Evolutionary conservation across 257 asterid genomes (phyloP).

Genomic region (Oldenlandia corymbosa): DNA sequence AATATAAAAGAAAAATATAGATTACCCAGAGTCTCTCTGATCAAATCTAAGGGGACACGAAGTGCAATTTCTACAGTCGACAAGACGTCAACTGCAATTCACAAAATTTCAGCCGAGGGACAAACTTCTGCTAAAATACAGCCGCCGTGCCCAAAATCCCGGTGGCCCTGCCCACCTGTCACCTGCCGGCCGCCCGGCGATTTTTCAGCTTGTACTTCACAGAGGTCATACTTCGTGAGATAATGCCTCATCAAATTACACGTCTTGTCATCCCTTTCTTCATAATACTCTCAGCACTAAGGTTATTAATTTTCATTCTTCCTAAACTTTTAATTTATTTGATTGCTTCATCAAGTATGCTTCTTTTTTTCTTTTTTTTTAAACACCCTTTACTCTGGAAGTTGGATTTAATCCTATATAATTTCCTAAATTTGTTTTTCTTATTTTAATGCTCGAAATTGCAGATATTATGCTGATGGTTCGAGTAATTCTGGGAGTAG

Average conservation of each 20-base stretch:
- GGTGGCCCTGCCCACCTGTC: neutral
- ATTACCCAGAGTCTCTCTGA: no score
- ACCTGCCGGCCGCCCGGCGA: no score
- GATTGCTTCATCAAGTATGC: neutral
- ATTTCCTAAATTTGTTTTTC: no score
- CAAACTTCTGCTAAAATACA: slow-evolving; percentile 2
- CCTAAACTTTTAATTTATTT: neutral
- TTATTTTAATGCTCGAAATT: no score
- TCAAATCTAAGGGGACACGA: neutral
- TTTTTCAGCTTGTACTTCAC: neutral
- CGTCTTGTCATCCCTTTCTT: slow-evolving; percentile 19
- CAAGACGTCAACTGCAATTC: neutral
- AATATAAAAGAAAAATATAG: no score
- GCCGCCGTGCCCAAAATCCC: neutral
- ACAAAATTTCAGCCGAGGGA: neutral
- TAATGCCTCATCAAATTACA: slow-evolving; percentile 31
- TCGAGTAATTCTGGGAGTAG: slow-evolving; percentile 11
- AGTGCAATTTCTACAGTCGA: neutral
- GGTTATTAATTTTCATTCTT: neutral
- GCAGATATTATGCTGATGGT: slow-evolving; percentile 39
- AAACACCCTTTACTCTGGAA: no score
- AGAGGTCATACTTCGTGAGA: slow-evolving; percentile 8
- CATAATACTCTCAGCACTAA: slow-evolving; percentile 26
- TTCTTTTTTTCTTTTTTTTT: neutral
- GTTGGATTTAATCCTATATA: no score